These are phyloP conservation scores for Sugiyamaella chiloensis DNA, from an alignment of 805 yeast genomes.

Conservation along the genomic window DNA sequence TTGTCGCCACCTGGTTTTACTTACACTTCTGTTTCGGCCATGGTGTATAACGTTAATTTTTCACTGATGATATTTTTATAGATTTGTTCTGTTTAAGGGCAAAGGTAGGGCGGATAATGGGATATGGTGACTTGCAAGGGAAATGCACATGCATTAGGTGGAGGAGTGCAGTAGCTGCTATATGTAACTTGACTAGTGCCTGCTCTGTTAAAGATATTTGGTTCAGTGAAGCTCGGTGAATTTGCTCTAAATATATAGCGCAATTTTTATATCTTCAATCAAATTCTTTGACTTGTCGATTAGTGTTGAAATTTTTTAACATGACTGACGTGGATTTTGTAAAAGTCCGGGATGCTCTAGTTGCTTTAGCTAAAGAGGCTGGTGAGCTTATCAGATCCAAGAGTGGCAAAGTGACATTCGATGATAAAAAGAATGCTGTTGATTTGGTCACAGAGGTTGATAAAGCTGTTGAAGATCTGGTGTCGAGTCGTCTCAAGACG, in stretches of 20 bases:
- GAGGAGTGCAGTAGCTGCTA: too few species aligned
- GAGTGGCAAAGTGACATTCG: slow-evolving; percentile 47
- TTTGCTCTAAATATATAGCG: too few species aligned
- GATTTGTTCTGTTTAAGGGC: too few species aligned
- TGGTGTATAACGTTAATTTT: not conserved
- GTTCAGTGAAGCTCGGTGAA: too few species aligned
- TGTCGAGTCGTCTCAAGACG: slow-evolving; percentile 32
- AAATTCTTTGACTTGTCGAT: too few species aligned
- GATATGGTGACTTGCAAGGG: too few species aligned
- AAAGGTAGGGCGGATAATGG: too few species aligned
- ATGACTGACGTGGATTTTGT: slow-evolving; percentile 27
- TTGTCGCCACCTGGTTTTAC: not conserved
- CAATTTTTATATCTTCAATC: too few species aligned
- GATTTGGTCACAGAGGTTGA: slow-evolving; percentile 63
- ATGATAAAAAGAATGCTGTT: slow-evolving; percentile 56
- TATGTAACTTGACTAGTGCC: too few species aligned
- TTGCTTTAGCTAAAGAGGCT: slow-evolving; percentile 42
- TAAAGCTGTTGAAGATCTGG: slow-evolving; percentile 49
- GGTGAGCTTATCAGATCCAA: slow-evolving; percentile 50
- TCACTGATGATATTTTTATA: not conserved
- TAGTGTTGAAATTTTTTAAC: too few species aligned
- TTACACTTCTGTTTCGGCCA: slow-evolving; percentile 13
- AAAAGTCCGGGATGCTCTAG: slow-evolving; percentile 38
- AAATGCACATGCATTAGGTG: too few species aligned
- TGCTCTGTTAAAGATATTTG: too few species aligned